A percentile compares a stretch with the other conserved stretches of the same genome.
These are phyloP conservation scores for Boechera stricta DNA, from an alignment of 345 rosid species.

Conservation along the genomic window DNA sequence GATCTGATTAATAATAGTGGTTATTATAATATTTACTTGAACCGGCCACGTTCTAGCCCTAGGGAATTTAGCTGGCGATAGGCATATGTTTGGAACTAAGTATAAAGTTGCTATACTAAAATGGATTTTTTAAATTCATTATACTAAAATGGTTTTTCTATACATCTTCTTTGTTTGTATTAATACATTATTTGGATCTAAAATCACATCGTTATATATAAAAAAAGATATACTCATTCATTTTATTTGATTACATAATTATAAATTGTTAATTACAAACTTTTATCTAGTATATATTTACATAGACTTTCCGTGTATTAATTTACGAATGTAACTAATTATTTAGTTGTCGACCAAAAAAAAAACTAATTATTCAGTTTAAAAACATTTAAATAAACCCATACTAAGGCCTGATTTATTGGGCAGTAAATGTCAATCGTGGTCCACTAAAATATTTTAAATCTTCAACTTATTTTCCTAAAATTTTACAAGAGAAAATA, in stretches of 20 bases:
- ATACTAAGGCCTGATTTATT: not conserved
- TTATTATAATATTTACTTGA: constrained; percentile 19
- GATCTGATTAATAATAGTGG: constrained; percentile 24
- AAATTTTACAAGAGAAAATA: not conserved
- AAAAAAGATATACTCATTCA: not conserved
- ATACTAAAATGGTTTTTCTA: not conserved
- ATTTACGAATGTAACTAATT: not conserved
- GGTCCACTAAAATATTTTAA: not conserved
- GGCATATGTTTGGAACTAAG: constrained; percentile 19
- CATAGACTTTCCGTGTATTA: not conserved
- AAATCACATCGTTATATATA: not conserved
- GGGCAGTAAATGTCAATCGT: not conserved
- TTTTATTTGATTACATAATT: not conserved
- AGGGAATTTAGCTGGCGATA: constrained; percentile 42
- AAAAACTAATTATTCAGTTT: no score
- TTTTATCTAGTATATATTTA: not conserved
- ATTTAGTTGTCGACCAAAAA: no score
- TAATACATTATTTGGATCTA: not conserved
- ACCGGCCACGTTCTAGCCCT: constrained; percentile 39
- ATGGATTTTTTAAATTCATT: not conserved
- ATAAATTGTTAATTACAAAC: not conserved
- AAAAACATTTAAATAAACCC: no score
- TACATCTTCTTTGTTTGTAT: constrained; percentile 6
- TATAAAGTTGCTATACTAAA: constrained; percentile 25
- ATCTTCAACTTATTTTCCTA: not conserved